phyloP scores from a whole-genome alignment of 331 rosid species.

The Prunus yedoensis region DNA sequence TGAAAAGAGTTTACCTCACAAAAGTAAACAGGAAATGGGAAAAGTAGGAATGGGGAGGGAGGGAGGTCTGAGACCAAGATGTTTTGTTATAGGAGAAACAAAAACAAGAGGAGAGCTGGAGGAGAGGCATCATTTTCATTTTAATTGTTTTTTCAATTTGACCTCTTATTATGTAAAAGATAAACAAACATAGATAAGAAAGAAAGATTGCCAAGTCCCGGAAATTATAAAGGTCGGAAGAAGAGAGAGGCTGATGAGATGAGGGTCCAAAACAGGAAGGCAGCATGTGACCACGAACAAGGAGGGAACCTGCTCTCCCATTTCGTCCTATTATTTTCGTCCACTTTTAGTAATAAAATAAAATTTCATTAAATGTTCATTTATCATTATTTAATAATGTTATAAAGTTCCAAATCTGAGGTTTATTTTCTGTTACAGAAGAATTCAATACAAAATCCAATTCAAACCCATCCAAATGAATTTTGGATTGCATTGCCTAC shows the following conservation, averaged over 20 bases:
- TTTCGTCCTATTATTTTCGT: conserved; percentile 24
- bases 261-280: conserved; percentile 35
- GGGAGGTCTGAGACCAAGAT: too few species aligned
- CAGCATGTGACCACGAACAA: conserved; percentile 51
- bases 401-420: not conserved
- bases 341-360: not conserved
- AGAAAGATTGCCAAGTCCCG: too few species aligned
- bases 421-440: not conserved
- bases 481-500: too few species aligned
- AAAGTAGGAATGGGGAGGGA: too few species aligned
- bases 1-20: conserved; percentile 5
- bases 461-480: too few species aligned
- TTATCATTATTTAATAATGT: not conserved
- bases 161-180: not conserved
- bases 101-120: conserved; percentile 1
- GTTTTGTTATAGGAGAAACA: not conserved
- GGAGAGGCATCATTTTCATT: conserved; percentile 17
- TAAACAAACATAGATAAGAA: too few species aligned
- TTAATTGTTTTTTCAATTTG: not conserved
- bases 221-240: too few species aligned
- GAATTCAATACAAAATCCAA: not conserved
- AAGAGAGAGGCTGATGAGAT: conserved; percentile 8
- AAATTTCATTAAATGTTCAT: not conserved
- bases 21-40: too few species aligned
- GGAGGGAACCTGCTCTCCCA: conserved; percentile 38